Base-by-base conservation (phyloP, 257 asterid genomes). In the Plectranthus barbatus region DNA sequence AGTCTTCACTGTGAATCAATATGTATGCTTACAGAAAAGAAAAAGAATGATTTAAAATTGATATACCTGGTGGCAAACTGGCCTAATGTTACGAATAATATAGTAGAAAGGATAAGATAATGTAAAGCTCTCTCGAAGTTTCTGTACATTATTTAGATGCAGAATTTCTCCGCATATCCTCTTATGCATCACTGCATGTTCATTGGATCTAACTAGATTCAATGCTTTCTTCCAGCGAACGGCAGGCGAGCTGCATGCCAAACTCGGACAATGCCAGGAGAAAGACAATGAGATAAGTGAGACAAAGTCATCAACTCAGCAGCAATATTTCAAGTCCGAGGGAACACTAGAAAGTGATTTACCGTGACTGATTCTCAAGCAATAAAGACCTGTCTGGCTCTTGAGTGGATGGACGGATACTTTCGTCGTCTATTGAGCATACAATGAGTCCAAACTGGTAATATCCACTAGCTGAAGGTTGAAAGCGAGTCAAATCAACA, bases 31-130 rank as follows among this genome's bases (percentile, higher is more conserved):
- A 46, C 2, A 5, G 31, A 34, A 56, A 44, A 31, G 36, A 67
- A 57, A 40, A 49, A 46, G 47, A 57, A 26, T 53, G 1, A 23
- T 9, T 18, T n/a, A 20, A 31, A 72, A 34, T 33, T 11, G 39
- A 67, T 54, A 64, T 75, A 85, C 97, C 88, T 87, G 97, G 76
- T 83, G 97, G 72, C 83, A 91, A 55, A 90, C 86, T 33, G 97
- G 97, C 76, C 70, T 87, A 40, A 83, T 82, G 64, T 82, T 87
- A 58, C 78, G 80, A 60, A 80, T 70, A 74, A 86, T 74, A 61
- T 73, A 82, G 77, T 83, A 86, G 63, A 75, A 74, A 41, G 79
- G 86, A 73, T 71, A 84, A 59, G 56, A 50, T 31, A 83, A 23
- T 52, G 85, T 73, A 46, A 84, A 70, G 60, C 85, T 76, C 65